A percentile compares a stretch with the other conserved stretches of the same genome.
Evolutionary conservation across 2,329 filamentous ascomycete genomes (phyloP).

Genomic region (Coniosporium tulheliwenetii): DNA sequence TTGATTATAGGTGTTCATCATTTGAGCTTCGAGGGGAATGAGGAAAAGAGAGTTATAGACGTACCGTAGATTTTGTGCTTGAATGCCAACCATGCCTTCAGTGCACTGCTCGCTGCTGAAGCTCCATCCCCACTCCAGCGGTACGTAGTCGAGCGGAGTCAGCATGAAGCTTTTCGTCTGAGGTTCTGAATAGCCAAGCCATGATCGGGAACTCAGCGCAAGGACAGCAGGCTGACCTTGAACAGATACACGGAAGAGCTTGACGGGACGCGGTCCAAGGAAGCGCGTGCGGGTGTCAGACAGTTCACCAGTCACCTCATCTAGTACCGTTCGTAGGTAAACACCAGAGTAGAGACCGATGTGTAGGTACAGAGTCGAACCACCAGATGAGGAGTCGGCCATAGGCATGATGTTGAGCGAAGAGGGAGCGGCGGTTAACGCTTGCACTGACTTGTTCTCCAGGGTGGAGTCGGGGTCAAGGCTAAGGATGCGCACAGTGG

Average conservation of each 20-base stretch:
- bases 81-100: slow-evolving; percentile 87
- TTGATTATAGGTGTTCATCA: background rate
- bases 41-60: slow-evolving; percentile 20
- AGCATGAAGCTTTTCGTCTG: slow-evolving; percentile 80
- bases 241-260: slow-evolving; percentile 80
- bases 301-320: slow-evolving; percentile 89
- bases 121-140: slow-evolving; percentile 87
- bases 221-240: slow-evolving; percentile 74
- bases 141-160: slow-evolving; percentile 76
- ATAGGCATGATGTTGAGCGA: slow-evolving; percentile 86
- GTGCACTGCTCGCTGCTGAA: slow-evolving; percentile 91
- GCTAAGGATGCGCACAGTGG: slow-evolving; percentile 83
- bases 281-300: slow-evolving; percentile 93
- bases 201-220: slow-evolving; percentile 83
- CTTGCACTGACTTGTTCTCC: slow-evolving; percentile 88
- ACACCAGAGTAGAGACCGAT: slow-evolving; percentile 93
- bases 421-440: slow-evolving; percentile 77
- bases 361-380: slow-evolving; percentile 81
- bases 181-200: slow-evolving; percentile 85
- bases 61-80: slow-evolving; percentile 75
- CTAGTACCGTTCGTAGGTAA: slow-evolving; percentile 85
- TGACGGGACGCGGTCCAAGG: slow-evolving; percentile 77
- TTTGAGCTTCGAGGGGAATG: slow-evolving; percentile 4
- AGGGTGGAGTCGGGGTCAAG: slow-evolving; percentile 80
- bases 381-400: slow-evolving; percentile 82